phyloP scores from a whole-genome alignment of 345 rosid species.

The Turritis glabra region DNA sequence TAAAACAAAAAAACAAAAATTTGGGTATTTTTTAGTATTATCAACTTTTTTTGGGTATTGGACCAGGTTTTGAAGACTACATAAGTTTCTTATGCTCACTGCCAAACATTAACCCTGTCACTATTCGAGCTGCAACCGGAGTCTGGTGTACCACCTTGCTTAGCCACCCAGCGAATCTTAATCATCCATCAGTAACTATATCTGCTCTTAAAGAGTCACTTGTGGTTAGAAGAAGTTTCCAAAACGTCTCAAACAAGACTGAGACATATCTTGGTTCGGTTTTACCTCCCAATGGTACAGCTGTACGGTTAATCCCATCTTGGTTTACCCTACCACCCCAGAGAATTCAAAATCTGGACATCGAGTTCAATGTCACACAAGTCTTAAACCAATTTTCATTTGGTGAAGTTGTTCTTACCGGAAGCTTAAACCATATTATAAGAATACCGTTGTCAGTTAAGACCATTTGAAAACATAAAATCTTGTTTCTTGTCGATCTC shows the following conservation, averaged over 20 bases:
- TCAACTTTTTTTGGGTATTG: background rate
- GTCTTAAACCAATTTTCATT: slow-evolving; percentile 51
- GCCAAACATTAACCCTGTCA: slow-evolving; percentile 43
- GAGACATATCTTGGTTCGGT: slow-evolving; percentile 58
- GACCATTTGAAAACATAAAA: slow-evolving; percentile 23
- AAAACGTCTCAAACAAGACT: slow-evolving; percentile 50
- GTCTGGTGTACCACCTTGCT: slow-evolving; percentile 46
- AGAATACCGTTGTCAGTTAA: slow-evolving; percentile 62
- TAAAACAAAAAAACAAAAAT: background rate
- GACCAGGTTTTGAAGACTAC: slow-evolving; percentile 65
- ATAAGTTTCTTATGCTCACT: slow-evolving; percentile 70
- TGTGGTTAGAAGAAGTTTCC: slow-evolving; percentile 54
- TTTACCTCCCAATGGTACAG: slow-evolving; percentile 68
- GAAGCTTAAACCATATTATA: slow-evolving; percentile 69
- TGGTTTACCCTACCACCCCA: slow-evolving; percentile 58
- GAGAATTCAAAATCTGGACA: slow-evolving; percentile 51
- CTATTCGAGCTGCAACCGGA: slow-evolving; percentile 54
- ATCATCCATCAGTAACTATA: slow-evolving; percentile 75
- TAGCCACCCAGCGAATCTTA: slow-evolving; percentile 65
- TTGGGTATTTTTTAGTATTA: background rate
- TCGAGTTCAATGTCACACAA: slow-evolving; percentile 48
- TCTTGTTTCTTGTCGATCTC: background rate
- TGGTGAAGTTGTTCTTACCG: slow-evolving; percentile 69
- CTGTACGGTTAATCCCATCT: slow-evolving; percentile 52
- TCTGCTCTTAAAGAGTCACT: slow-evolving; percentile 49